These are phyloP conservation scores for Apiospora hydei DNA, from an alignment of 2,329 filamentous ascomycete species.

Conservation along the genomic window DNA sequence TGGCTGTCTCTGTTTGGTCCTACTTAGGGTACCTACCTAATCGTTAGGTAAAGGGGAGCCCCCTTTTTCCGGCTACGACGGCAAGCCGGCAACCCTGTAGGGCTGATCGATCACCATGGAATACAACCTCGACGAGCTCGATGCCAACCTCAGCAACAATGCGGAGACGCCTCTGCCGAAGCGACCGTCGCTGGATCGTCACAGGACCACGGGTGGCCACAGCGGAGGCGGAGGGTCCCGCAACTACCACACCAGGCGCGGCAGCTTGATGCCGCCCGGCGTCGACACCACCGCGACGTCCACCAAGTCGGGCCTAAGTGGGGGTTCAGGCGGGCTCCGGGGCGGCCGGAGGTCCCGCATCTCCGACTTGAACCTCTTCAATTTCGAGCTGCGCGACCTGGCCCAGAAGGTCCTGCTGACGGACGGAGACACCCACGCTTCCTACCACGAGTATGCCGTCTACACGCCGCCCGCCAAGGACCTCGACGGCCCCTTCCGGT, in stretches of 20 bases:
- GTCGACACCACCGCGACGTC: background rate
- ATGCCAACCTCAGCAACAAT: conserved; percentile 37
- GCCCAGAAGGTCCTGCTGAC: conserved; percentile 36
- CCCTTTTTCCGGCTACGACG: background rate
- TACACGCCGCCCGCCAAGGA: conserved; percentile 35
- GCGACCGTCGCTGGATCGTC: conserved; percentile 27
- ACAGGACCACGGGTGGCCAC: conserved; percentile 32
- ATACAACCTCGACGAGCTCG: conserved; percentile 41
- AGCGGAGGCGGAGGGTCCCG: conserved; percentile 23
- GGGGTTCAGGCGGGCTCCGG: conserved; percentile 21
- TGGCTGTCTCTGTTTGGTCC: background rate
- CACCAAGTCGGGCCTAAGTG: conserved; percentile 5
- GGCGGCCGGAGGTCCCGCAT: conserved; percentile 28
- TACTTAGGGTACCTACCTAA: background rate
- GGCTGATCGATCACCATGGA: conserved; percentile 30
- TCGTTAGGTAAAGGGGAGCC: background rate
- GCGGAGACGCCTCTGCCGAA: background rate
- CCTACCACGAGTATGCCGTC: conserved; percentile 43
- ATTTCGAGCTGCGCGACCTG: conserved; percentile 40
- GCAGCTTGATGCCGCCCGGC: conserved; percentile 36
- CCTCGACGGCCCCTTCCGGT: conserved; percentile 33
- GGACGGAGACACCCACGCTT: conserved; percentile 36
- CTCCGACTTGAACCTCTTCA: conserved; percentile 39
- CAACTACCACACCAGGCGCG: conserved; percentile 34
- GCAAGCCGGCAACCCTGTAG: background rate